These are phyloP conservation scores for Hysterangium stoloniferum DNA, from an alignment of 768 basidiomycete species.

Conservation along the genomic window DNA sequence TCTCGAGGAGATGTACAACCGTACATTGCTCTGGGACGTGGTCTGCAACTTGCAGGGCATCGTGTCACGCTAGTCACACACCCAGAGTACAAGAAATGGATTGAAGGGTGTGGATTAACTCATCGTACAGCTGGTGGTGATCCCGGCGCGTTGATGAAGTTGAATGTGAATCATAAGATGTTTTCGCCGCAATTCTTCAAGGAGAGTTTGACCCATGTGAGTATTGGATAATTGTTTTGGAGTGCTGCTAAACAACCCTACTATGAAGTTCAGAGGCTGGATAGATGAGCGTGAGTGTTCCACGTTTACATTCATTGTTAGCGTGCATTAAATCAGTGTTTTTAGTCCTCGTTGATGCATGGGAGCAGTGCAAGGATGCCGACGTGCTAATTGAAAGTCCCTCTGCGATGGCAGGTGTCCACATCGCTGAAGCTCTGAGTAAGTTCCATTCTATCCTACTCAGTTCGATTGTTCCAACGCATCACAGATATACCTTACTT, in stretches of 20 bases:
- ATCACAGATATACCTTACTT: constrained; percentile 57
- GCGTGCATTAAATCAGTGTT: background rate
- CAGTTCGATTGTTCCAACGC: background rate
- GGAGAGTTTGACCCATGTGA: constrained; percentile 46
- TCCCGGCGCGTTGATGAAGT: constrained; percentile 60
- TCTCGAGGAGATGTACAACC: constrained; percentile 48
- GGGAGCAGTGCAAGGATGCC: constrained; percentile 55
- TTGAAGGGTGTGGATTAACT: constrained; percentile 49
- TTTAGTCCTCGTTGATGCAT: constrained; percentile 51
- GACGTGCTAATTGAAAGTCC: constrained; percentile 62
- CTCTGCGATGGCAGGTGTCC: constrained; percentile 63
- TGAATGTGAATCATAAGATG: constrained; percentile 53
- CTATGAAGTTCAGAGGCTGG: constrained; percentile 50
- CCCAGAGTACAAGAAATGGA: constrained; percentile 41
- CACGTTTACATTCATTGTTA: background rate
- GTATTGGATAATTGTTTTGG: constrained; percentile 15
- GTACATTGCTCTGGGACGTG: constrained; percentile 38
- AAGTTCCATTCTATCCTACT: constrained; percentile 16
- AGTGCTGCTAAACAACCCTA: background rate
- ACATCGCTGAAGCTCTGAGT: constrained; percentile 63
- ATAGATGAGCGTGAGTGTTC: constrained; percentile 47
- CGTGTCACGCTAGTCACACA: constrained; percentile 42
- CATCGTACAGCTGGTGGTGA: constrained; percentile 62
- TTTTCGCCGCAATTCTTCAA: constrained; percentile 68
- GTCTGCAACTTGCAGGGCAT: constrained; percentile 36